Evolutionary conservation across 2,329 filamentous ascomycete species (phyloP).

Genomic region (Botrytis tulipae): DNA sequence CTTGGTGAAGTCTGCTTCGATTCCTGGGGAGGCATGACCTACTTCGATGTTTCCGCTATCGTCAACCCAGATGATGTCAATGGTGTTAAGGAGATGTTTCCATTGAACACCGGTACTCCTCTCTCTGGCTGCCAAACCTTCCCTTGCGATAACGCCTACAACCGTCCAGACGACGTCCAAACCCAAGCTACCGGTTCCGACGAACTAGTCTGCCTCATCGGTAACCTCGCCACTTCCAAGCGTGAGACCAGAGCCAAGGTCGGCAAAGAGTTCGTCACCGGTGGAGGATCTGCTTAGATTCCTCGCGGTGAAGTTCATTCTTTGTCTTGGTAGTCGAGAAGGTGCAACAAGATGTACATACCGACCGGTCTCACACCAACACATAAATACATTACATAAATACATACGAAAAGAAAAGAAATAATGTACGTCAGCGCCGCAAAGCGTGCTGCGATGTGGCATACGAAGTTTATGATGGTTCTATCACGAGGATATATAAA

Average conservation of each 20-base stretch:
- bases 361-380: no score
- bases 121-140: slow-evolving; percentile 52
- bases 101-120: slow-evolving; percentile 40
- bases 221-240: slow-evolving; percentile 28
- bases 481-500: slow-evolving; percentile 11
- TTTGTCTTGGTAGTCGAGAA: not conserved
- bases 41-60: slow-evolving; percentile 60
- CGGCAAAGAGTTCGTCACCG: not conserved
- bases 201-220: slow-evolving; percentile 48
- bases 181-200: slow-evolving; percentile 51
- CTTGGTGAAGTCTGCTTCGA: slow-evolving; percentile 53
- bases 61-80: slow-evolving; percentile 50
- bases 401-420: slow-evolving; percentile 1
- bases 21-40: slow-evolving; percentile 49
- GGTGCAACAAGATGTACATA: not conserved
- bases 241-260: not conserved
- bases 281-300: not conserved
- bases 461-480: slow-evolving; percentile 13
- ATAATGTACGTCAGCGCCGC: slow-evolving; percentile 13
- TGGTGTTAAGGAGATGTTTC: slow-evolving; percentile 56
- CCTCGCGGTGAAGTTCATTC: not conserved
- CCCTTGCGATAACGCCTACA: slow-evolving; percentile 56
- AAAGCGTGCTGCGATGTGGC: slow-evolving; percentile 15
- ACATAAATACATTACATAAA: not conserved
- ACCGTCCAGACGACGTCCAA: slow-evolving; percentile 52